Evolutionary conservation across 176 grass and related monocot genomes (phyloP), one percentile per base, ranked within the genome.

Genomic region (Eragrostis curvula): DNA sequence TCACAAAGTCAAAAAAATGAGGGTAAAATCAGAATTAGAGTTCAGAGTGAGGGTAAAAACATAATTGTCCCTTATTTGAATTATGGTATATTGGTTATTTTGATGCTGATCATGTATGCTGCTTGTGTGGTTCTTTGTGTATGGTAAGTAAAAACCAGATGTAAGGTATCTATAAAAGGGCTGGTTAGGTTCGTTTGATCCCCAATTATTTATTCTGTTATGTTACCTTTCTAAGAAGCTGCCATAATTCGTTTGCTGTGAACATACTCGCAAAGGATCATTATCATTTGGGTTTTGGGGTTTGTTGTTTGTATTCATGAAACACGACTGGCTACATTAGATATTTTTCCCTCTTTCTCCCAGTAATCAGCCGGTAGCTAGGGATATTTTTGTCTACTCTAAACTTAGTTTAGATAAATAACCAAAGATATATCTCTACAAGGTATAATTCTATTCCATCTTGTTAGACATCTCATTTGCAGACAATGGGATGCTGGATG

Each of bases 181-280:
- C 16, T 49, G 21, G 12, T 12, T 73, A 66, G 39, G 47, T 79
- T 21, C 40, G 23, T 17, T 21, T 74, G 18, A 20, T 18, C 21
- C 14, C 21, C n/a, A 28, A 0, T 75, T 24, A 67, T 74, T 48
- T 45, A 5, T 74, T 74, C 7, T 86, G 28, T 69, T 81, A 41
- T 20, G 1, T 41, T 39, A 69, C 47, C 58, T 73, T 63, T 61
- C 55, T 27, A 48, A 57, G 32, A n/a, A 70, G 8, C 23, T 80
- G 13, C 41, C 14, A 12, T 44, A 6, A 51, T 36, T 56, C 7
- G 20, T 30, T 75, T 20, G 43, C 58, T 23, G 23, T n/a, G 55
- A 84, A 57, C 41, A 32, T 57, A 36, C 39, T 18, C 46, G 42
- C 10, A 40, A 71, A 78, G 18, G 12, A 62, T 52, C 11, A 9